phyloP scores from a whole-genome alignment of 345 rosid species.

The Tarenaya hassleriana region DNA sequence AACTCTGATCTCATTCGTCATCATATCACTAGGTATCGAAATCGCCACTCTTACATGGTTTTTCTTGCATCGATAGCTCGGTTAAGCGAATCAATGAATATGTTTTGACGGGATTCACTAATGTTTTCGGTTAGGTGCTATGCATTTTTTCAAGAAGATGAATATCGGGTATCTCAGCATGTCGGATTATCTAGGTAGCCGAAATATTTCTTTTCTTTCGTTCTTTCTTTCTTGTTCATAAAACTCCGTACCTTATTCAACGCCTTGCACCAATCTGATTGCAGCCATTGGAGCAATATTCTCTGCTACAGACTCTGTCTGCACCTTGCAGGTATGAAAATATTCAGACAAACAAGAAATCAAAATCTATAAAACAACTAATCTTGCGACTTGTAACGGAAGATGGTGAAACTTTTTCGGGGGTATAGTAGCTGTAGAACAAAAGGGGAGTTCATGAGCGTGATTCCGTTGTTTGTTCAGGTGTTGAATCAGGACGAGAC shows the following conservation, averaged over 20 bases:
- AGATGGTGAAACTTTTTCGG: too few relatives aligned
- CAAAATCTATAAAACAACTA: neutral
- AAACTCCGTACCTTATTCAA: neutral
- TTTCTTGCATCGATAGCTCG: too few relatives aligned
- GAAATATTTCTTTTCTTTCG: conserved; percentile 9
- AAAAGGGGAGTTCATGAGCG: neutral
- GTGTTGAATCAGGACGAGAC: conserved; percentile 94
- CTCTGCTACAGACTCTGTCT: conserved; percentile 97
- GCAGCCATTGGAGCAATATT: conserved; percentile 96
- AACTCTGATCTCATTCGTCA: conserved; percentile 76
- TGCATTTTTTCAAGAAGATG: conserved; percentile 60
- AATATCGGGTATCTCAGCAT: conserved; percentile 54
- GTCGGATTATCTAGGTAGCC: conserved; percentile 74
- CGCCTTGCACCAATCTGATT: conserved; percentile 14
- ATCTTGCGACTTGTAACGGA: too few relatives aligned
- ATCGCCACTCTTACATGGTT: too few relatives aligned
- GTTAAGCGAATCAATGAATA: neutral
- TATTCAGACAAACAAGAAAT: neutral
- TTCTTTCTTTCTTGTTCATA: conserved; percentile 12
- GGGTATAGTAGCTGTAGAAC: too few relatives aligned
- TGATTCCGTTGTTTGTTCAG: conserved; percentile 31
- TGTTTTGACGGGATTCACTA: conserved; percentile 7
- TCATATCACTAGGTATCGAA: conserved; percentile 66
- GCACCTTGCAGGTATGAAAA: conserved; percentile 78
- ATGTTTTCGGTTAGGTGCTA: conserved; percentile 50